Base-by-base conservation (phyloP, 495 filamentous ascomycete genomes). In the Podospora australis region DNA sequence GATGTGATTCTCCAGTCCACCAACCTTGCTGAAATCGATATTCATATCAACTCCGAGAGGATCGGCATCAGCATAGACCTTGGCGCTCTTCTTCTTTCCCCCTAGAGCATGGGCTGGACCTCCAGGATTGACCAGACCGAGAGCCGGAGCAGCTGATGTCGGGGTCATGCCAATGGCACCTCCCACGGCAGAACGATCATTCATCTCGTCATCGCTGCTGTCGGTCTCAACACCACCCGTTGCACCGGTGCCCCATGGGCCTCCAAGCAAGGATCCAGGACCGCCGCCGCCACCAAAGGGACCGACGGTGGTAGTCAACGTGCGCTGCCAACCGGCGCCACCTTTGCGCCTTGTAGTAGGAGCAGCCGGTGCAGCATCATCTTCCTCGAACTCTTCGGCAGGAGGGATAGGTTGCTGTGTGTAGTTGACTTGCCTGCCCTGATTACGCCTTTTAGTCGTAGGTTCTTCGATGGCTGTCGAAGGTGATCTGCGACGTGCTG, bases 11-110 rank as follows among this genome's bases (percentile, higher is more conserved):
- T 95, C 80, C 48, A 97, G 62, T 9, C 92, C 92, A 56, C 92
- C 92, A 50, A 98, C 88, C 41, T 85, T 86, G 55, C 84, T 89
- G 63, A 98, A 98, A 49, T 88, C 88, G 46, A 98, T 87, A 59
- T 77, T 87, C 60, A 88, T 72, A 58, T 96, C 89, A 20, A 96
- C 88, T 23, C 94, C 92, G 16, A 98, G 70, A 11, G 92, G 90
- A 63, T 98, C 94, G 5, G 90, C 87, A 70, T 98, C 92, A 17
- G 90, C 91, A 41, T 94, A 76, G 7, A 73, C 72, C 54, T 80
- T 82, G 14, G 66, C 70, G 60, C 92, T 88, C 63, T 91, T 95
- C 53, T 92, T 66, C 65, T 88, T 94, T 44, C 94, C 94, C 7
- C 49, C 59, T 55, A 64, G 48, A 52, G 61, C 11, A 78, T 90